A percentile compares a stretch with the other conserved stretches of the same genome.
phyloP scores from a whole-genome alignment of 495 filamentous ascomycete genomes.

The Clavariopsis aquatica region DNA sequence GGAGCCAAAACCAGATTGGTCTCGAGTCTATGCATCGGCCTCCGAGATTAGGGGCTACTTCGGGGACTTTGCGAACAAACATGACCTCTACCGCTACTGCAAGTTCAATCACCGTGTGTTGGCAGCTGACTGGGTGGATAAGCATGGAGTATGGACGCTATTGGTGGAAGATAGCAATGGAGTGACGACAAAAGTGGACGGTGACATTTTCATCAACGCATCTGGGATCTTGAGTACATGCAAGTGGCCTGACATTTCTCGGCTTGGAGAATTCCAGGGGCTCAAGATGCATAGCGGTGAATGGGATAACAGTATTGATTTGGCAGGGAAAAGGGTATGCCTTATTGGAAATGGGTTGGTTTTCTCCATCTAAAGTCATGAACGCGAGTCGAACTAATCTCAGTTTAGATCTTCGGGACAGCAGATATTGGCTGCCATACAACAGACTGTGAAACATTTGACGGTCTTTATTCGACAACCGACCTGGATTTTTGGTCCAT shows the following conservation, averaged over 20 bases:
- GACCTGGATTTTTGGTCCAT: background rate
- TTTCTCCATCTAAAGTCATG: background rate
- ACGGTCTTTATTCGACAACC: constrained; percentile 7
- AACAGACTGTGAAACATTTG: background rate
- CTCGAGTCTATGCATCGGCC: constrained; percentile 16
- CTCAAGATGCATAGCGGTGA: constrained; percentile 15
- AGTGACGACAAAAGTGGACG: background rate
- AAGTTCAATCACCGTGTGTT: constrained; percentile 22
- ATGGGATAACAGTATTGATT: constrained; percentile 10
- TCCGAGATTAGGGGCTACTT: constrained; percentile 39
- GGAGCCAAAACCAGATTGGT: constrained; percentile 40
- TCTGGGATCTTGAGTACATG: constrained; percentile 22
- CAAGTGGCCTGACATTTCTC: constrained; percentile 22
- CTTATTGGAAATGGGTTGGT: constrained; percentile 20
- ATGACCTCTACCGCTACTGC: constrained; percentile 27
- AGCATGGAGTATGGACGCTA: background rate
- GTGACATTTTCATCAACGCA: constrained; percentile 20
- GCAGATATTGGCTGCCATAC: constrained; percentile 13
- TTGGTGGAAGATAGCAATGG: no score
- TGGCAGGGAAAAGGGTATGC: constrained; percentile 12
- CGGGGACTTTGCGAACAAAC: constrained; percentile 28
- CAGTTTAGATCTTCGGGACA: constrained; percentile 6
- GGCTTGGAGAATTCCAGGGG: constrained; percentile 27
- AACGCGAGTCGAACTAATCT: no score
- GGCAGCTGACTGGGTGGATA: constrained; percentile 10